phyloP scores from a whole-genome alignment of 805 yeast species.

The Saturnispora silvae region DNA sequence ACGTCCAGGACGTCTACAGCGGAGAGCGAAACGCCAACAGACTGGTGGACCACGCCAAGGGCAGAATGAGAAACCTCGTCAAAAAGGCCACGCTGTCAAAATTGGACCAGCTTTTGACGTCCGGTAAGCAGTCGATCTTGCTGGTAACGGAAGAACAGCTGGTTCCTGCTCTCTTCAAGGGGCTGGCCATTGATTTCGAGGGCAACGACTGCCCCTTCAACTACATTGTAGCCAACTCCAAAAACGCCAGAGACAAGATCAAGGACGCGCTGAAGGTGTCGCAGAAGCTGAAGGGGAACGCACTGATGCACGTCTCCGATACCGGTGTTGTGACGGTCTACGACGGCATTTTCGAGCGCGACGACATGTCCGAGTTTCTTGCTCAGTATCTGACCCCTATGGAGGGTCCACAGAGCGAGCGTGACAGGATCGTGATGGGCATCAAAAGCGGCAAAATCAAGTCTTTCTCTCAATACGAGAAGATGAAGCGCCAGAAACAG shows the following conservation, averaged over 20 bases:
- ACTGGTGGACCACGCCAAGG: constrained; percentile 42
- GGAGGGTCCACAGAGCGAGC: constrained; percentile 27
- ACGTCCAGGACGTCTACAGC: constrained; percentile 36
- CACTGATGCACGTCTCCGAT: constrained; percentile 17
- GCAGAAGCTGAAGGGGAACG: constrained; percentile 15
- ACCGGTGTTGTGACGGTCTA: constrained; percentile 13
- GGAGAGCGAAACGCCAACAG: constrained; percentile 52
- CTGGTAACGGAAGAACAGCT: constrained; percentile 41
- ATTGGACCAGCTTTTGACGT: constrained; percentile 15
- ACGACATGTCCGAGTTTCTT: constrained; percentile 24
- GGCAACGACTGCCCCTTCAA: constrained; percentile 37
- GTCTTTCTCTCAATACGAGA: constrained; percentile 15
- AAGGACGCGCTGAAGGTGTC: constrained; percentile 10
- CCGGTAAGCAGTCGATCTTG: constrained; percentile 31
- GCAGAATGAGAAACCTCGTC: constrained; percentile 57
- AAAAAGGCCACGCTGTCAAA: constrained; percentile 34
- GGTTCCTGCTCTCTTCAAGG: constrained; percentile 46
- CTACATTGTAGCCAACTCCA: constrained; percentile 20
- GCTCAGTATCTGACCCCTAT: constrained; percentile 22
- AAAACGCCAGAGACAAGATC: constrained; percentile 10
- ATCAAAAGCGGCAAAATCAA: constrained; percentile 17
- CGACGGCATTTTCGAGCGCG: constrained; percentile 25
- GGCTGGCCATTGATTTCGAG: constrained; percentile 65
- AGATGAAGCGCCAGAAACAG: constrained; percentile 18
- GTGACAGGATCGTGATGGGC: constrained; percentile 16